Evolutionary conservation across 2,329 filamentous ascomycete genomes (phyloP).

Genomic region (Cladophialophora immunda): DNA sequence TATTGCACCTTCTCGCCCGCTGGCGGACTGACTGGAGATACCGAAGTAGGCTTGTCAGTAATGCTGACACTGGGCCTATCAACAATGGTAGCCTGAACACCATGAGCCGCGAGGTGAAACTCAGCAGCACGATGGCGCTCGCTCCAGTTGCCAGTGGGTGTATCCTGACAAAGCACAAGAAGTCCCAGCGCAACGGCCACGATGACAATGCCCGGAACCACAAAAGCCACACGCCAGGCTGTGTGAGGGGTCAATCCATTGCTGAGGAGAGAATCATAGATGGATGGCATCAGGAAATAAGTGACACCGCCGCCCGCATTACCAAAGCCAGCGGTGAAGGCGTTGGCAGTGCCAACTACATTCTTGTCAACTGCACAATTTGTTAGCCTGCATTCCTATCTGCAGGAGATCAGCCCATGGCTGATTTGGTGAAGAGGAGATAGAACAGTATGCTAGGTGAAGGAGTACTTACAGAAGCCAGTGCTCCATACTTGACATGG

Average conservation of each 20-base stretch:
- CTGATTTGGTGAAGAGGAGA: background rate
- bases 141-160: conserved; percentile 82
- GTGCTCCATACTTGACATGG: conserved; percentile 90
- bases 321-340: conserved; percentile 82
- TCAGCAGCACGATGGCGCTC: conserved; percentile 70
- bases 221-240: conserved; percentile 85
- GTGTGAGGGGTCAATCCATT: conserved; percentile 70
- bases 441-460: background rate
- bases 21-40: conserved; percentile 41
- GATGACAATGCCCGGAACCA: conserved; percentile 83
- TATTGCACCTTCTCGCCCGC: conserved; percentile 46
- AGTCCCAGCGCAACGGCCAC: conserved; percentile 71
- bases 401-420: background rate
- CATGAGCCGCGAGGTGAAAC: conserved; percentile 61
- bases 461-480: conserved; percentile 63
- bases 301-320: conserved; percentile 91
- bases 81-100: conserved; percentile 43
- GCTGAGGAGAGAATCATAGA: conserved; percentile 78
- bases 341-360: conserved; percentile 87
- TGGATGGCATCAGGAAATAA: conserved; percentile 91
- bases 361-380: conserved; percentile 77
- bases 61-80: conserved; percentile 39
- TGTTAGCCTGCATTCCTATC: background rate
- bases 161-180: conserved; percentile 79
- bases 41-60: conserved; percentile 43